Conservation (phyloP, 2,329 filamentous ascomycete species). For the Shiraia sp. region DNA sequence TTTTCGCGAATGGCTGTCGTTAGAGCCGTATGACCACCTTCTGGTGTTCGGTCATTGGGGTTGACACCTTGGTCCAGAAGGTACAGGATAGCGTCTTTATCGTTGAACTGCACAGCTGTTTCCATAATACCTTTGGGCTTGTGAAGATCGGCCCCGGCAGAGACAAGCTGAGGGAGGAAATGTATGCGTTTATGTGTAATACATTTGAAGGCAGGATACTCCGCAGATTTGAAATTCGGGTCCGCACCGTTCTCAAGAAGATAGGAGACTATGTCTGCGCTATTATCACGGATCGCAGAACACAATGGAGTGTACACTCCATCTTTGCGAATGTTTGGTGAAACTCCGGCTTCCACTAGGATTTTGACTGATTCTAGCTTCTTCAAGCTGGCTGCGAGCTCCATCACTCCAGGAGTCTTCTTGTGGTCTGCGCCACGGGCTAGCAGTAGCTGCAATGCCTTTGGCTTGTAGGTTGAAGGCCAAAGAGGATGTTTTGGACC, state of each 20-base stretch:
- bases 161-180: slow-evolving; percentile 60
- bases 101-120: slow-evolving; percentile 64
- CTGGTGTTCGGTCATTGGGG: slow-evolving; percentile 62
- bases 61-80: slow-evolving; percentile 64
- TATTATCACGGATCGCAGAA: slow-evolving; percentile 69
- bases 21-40: slow-evolving; percentile 62
- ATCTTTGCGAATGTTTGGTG: slow-evolving; percentile 65
- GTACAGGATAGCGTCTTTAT: slow-evolving; percentile 63
- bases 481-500: slow-evolving; percentile 71
- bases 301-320: slow-evolving; percentile 70
- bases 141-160: slow-evolving; percentile 63
- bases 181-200: slow-evolving; percentile 67
- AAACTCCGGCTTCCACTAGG: slow-evolving; percentile 62
- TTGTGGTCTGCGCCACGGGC: slow-evolving; percentile 62
- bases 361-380: slow-evolving; percentile 64
- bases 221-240: slow-evolving; percentile 60
- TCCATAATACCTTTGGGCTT: slow-evolving; percentile 68
- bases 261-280: slow-evolving; percentile 63
- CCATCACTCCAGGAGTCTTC: slow-evolving; percentile 66
- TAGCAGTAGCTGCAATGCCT: slow-evolving; percentile 63
- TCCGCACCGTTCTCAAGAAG: slow-evolving; percentile 59
- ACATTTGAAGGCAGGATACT: slow-evolving; percentile 71
- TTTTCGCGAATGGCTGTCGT: slow-evolving; percentile 68
- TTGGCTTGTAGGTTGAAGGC: slow-evolving; percentile 64
- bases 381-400: slow-evolving; percentile 66